Percentiles rank a stretch among this genome's conserved stretches.
phyloP scores from a whole-genome alignment of 164 flowering plant genomes.

The Aristolochia fimbriata region DNA sequence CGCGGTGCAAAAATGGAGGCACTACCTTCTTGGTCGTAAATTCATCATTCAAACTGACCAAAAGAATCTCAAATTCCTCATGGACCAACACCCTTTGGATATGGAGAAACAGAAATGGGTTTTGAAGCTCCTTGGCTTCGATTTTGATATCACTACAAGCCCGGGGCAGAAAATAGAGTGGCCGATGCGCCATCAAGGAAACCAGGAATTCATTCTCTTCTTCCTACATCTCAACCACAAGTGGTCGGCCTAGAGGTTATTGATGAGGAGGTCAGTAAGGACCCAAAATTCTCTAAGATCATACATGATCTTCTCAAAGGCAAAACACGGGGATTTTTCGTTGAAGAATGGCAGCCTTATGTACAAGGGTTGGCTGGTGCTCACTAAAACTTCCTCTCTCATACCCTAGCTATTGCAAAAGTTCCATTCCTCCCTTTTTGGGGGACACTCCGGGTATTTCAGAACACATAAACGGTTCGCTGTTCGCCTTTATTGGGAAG shows the following conservation, averaged over 20 bases:
- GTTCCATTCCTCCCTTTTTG: neutral
- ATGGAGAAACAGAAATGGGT: neutral
- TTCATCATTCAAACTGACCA: neutral
- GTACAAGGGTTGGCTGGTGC: neutral
- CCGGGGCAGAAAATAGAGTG: neutral
- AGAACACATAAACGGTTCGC: neutral
- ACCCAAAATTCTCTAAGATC: too few relatives aligned
- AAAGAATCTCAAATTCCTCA: neutral
- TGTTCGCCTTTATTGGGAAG: too few relatives aligned
- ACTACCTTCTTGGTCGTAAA: neutral
- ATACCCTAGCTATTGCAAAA: neutral
- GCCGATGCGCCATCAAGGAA: neutral
- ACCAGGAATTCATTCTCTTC: neutral
- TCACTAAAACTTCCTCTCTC: neutral
- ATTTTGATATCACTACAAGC: neutral
- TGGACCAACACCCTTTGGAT: neutral
- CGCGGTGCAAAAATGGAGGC: neutral
- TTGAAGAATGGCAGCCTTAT: too few relatives aligned
- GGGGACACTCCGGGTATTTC: neutral
- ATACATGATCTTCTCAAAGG: too few relatives aligned
- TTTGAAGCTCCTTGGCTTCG: neutral
- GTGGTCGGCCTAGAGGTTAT: neutral
- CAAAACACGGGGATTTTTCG: too few relatives aligned
- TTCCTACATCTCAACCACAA: neutral
- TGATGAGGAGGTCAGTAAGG: neutral